phyloP scores from a whole-genome alignment of 73 alveolate species.

The Tetrahymena thermophila region DNA sequence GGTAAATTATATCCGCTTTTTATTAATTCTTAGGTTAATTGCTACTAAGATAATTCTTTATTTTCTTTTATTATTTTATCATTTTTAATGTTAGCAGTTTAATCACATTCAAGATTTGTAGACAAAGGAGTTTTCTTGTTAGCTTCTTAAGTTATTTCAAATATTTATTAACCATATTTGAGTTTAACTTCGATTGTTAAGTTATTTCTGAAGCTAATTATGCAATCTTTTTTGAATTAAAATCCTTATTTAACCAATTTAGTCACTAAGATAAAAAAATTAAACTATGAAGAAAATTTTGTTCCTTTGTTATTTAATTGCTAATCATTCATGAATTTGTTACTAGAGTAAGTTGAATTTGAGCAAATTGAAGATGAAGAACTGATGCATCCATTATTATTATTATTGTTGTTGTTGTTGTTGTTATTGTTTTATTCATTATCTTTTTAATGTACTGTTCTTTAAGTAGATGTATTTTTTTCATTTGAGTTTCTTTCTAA shows the following conservation, averaged over 20 bases:
- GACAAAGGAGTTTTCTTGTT: background rate
- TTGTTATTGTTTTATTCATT: background rate
- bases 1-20: background rate
- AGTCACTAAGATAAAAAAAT: background rate
- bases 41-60: background rate
- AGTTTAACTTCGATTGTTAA: background rate
- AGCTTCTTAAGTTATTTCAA: background rate
- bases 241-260: background rate
- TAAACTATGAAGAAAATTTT: background rate
- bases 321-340: background rate
- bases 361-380: background rate
- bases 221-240: background rate
- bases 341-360: background rate
- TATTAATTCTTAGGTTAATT: background rate
- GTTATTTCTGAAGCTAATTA: background rate
- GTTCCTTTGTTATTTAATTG: background rate
- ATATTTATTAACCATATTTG: background rate
- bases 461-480: background rate
- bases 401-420: too few relatives aligned
- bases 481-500: background rate
- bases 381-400: background rate
- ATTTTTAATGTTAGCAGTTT: background rate
- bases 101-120: background rate
- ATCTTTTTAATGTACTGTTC: background rate
- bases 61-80: background rate